Base-by-base conservation (phyloP, 225 moss, liverwort and hornwort species). In the Straminergon stramineum region DNA sequence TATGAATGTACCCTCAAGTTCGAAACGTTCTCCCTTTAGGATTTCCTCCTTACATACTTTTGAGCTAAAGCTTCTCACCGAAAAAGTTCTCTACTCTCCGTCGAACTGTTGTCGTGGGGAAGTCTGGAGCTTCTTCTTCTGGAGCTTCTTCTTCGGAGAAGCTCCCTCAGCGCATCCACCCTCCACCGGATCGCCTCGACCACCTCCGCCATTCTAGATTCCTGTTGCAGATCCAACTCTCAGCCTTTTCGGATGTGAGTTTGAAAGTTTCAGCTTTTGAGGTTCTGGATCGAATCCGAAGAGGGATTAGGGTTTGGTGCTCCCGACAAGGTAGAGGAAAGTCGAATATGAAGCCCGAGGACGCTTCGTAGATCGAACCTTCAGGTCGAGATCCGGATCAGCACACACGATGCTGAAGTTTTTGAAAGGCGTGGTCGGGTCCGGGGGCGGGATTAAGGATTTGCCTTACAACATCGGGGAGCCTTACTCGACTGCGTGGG, bases 351-450 rank as follows among this genome's bases (percentile, higher is more conserved):
- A 90, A 70, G 77, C 52, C 61, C 43, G 71, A 69, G 65, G 37
- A 19, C 84, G 24, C 66, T 65, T 67, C 37, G 19, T 66, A 89
- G 87, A 85, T 92, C 87, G 84, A 90, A 43, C 34, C 65, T 26
- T 39, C 4, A 39, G 66, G 22, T 70, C 32, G 57, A 69, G 83
- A 85, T 87, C 79, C 19, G 69, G 82, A 53, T 41, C 84, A 45
- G 84, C 37, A 7, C 17, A 37, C 91, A 90, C 89, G 84, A 98
- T 98, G 97, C 87, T 98, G n/a, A 98, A 95, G 94, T 96, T 98
- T 96, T 66, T 96, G 86, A 98, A 97, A 89, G 96, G 97, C 90
- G 97, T 97, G 87, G 97, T 98, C 34, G 98, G 98, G 92, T 98
- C 98, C 27, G 97, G 96, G 76, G 95, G 96, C 15, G 97, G 98